Base-by-base conservation (phyloP, 1,284 basidiomycete species). In the Ganoderma meredithae region DNA sequence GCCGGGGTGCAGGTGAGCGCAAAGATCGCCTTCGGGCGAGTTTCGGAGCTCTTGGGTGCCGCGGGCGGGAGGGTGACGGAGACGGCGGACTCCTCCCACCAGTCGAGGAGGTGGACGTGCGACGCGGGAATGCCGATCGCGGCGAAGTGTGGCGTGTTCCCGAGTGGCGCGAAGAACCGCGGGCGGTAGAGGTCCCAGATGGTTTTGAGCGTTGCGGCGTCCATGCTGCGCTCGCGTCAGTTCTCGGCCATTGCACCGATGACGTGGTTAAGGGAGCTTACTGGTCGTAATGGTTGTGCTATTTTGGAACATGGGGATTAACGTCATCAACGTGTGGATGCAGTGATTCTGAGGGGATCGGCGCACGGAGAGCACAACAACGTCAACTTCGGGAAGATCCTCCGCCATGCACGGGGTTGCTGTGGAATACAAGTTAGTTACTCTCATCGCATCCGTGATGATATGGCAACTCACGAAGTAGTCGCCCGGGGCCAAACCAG, bases 241-340 rank as follows among this genome's bases (percentile, higher is more conserved):
- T 22, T 25, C 2, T 49, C 47, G 22, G 3, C 10, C 3, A 10
- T 49, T 49, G 4, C 22, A 9, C 10, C 47, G 13, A 19, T 12
- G 22, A 0, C 4, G 5, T 13, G n/a, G 12, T 36, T 22, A n/a
- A 36, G 39, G 22, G n/a, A 47, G 75, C 84, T 69, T 71, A 88
- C 87, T 89, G 91, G 78, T 92, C 90, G 71, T 91, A 92, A 77
- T 92, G 90, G 73, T 92, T 88, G 75, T 92, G 90, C 86, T 86
- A 69, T 31, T 44, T 27, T 4, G 31, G 33, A 4, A n/a, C 13
- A 27, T 5, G 0, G 3, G 3, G 3, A 22, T 60, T 40, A 60
- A 22, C 22, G 13, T 3, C 12, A 12, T 8, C 40, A 4, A 19
- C 5, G 58, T 40, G 43, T 19, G 22, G 25, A 7, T 43, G 31